Conservation (phyloP, 768 basidiomycete genomes). For the Collybia mongolica region DNA sequence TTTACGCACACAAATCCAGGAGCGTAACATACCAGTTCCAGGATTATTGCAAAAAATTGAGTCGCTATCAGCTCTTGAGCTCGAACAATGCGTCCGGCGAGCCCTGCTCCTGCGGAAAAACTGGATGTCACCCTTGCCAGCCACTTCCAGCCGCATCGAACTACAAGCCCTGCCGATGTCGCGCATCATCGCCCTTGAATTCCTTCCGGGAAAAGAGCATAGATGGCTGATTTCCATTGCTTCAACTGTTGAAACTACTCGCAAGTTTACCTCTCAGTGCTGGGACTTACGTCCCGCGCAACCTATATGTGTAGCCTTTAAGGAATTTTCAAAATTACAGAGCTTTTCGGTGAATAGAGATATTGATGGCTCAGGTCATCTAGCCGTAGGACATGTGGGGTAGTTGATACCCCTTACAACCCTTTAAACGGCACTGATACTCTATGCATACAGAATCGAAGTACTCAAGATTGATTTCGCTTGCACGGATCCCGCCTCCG, state of each 20-base stretch:
- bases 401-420: conserved; percentile 12
- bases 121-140: conserved; percentile 47
- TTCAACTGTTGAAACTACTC: conserved; percentile 15
- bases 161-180: conserved; percentile 19
- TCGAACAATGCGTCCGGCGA: conserved; percentile 40
- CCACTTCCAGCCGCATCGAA: conserved; percentile 21
- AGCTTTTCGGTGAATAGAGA: conserved; percentile 43
- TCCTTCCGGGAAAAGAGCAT: conserved; percentile 40
- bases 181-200: conserved; percentile 43
- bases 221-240: conserved; percentile 49
- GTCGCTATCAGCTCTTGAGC: conserved; percentile 34
- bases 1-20: conserved; percentile 38
- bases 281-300: conserved; percentile 46
- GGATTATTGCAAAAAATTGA: conserved; percentile 29
- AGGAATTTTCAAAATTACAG: conserved; percentile 21
- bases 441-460: conserved; percentile 31
- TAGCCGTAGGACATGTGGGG: conserved; percentile 46
- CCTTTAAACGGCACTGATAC: too few species aligned
- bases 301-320: conserved; percentile 42
- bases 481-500: conserved; percentile 30
- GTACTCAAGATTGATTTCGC: conserved; percentile 38
- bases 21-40: conserved; percentile 46
- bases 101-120: conserved; percentile 44
- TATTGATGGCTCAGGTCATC: conserved; percentile 23
- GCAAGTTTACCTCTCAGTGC: conserved; percentile 44